These are phyloP conservation scores for Hymenotorrendiella dingleyae DNA, from an alignment of 2,329 filamentous ascomycete genomes.

Conservation along the genomic window DNA sequence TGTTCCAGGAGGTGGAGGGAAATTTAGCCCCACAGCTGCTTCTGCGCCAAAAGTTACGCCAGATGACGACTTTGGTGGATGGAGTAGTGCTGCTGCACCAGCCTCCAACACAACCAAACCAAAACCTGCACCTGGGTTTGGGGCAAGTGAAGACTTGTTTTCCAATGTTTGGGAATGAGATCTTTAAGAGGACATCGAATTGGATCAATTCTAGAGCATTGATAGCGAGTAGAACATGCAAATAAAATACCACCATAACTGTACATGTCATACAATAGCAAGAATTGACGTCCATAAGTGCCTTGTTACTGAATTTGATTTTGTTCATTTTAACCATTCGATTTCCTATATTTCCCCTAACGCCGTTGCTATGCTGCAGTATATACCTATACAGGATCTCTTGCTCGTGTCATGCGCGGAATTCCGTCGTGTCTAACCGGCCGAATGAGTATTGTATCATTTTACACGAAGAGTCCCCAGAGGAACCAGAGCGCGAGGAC, in stretches of 20 bases:
- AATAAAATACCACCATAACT: conserved; percentile 10
- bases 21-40: conserved; percentile 46
- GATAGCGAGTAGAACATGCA: conserved; percentile 2
- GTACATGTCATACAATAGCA: no score
- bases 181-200: not conserved
- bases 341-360: conserved; percentile 11
- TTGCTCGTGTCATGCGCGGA: not conserved
- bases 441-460: not conserved
- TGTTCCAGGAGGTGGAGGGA: conserved; percentile 56
- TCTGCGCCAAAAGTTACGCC: conserved; percentile 69
- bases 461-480: conserved; percentile 29
- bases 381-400: conserved; percentile 19
- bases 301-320: not conserved
- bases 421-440: not conserved
- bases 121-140: conserved; percentile 55
- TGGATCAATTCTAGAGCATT: conserved; percentile 2
- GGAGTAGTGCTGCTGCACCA: conserved; percentile 70
- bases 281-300: no score
- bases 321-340: no score
- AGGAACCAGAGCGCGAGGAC: conserved; percentile 68
- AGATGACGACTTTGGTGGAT: conserved; percentile 95
- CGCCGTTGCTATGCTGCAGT: conserved; percentile 29
- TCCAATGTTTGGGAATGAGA: conserved; percentile 88
- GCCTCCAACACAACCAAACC: conserved; percentile 38
- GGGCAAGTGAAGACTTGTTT: conserved; percentile 79